Evolutionary conservation across 345 rosid species (phyloP), one percentile per base, ranked within the genome.

Genomic region (Arabis hirsuta): DNA sequence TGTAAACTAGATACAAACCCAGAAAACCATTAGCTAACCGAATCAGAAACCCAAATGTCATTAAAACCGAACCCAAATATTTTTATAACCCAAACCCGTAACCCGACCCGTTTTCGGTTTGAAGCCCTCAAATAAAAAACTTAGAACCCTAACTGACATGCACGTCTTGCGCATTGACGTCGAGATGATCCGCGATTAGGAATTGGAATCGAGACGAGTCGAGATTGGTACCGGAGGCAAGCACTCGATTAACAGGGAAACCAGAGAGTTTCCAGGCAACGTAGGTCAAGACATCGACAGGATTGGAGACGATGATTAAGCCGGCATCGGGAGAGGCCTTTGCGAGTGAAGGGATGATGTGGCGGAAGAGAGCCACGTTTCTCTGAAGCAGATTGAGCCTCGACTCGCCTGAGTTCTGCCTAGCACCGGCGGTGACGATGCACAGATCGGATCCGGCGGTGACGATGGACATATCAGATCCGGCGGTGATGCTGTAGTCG

Each of bases 111-210:
- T n/a, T n/a, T n/a, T n/a, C n/a, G n/a, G n/a, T n/a, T n/a, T n/a
- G n/a, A n/a, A n/a, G n/a, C n/a, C n/a, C n/a, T n/a, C n/a, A n/a
- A n/a, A n/a, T n/a, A n/a, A n/a, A n/a, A n/a, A n/a, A n/a, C n/a
- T n/a, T n/a, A n/a, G n/a, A n/a, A n/a, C 24, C 24, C 24, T 1
- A 54, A 36, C 60, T 76, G 9, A 93, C 98, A 92, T 94, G 98
- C 10, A 94, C 97, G 38, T 94, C 98, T 71, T 94, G 98, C 63
- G 97, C 95, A 47, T 91, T 94, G 32, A 94, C 92, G 58, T 91
- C 92, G 47, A 94, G 85, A 72, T 94, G 97, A 69, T 94, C 91
- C 0, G 97, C 97, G 29, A 90, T 86, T 76, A 94, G 65, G 84
- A 89, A 94, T 41, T 94, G 80, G 58, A 93, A 94, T 62, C 97